Base-by-base conservation (phyloP, 179 eudicot genomes). In the Silene noctiflora region DNA sequence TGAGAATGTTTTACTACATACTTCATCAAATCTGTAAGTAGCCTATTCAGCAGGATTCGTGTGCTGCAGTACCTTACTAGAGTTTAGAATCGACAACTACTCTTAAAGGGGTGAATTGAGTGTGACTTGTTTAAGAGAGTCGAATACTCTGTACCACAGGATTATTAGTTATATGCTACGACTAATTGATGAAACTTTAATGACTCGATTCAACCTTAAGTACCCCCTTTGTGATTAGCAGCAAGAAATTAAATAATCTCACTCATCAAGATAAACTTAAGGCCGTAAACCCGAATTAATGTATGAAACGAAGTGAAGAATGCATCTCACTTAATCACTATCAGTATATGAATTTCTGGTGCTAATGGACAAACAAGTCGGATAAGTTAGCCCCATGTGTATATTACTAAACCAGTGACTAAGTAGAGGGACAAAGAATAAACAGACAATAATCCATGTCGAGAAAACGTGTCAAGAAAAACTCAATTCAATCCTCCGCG, bases 301-400 rank as follows among this genome's bases (percentile, higher is more conserved):
- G 29, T 27, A 27, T 27, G 29, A 27, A 27, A 27, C 29, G n/a
- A 31, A 33, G 69, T 65, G 44, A 65, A 65, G 20, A 33, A 29
- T 20, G 39, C 33, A 20, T 21, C 19, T 31, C 19, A 35, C 16
- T 35, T 35, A 33, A 35, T 17, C 48, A 67, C 12, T 17, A 67
- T 33, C 51, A n/a, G 48, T n/a, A 33, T n/a, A 14, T 33, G 48
- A 67, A 5, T 6, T 39, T 67, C 53, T 10, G 39, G 6, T 67
- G 25, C 53, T 67, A 39, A 35, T 8, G 39, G 71, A 44, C n/a
- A 67, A 35, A 35, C 25, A 39, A 67, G 53, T 67, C 71, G 22
- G 46, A 19, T 67, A 6, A 1, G 20, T 67, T 19, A 67, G 16
- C 17, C 19, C n/a, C 42, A 64, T 17, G 19, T 64, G 68, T 14